Conservation (phyloP, 116 monocot species). For the Papilionanthe hybrid region DNA sequence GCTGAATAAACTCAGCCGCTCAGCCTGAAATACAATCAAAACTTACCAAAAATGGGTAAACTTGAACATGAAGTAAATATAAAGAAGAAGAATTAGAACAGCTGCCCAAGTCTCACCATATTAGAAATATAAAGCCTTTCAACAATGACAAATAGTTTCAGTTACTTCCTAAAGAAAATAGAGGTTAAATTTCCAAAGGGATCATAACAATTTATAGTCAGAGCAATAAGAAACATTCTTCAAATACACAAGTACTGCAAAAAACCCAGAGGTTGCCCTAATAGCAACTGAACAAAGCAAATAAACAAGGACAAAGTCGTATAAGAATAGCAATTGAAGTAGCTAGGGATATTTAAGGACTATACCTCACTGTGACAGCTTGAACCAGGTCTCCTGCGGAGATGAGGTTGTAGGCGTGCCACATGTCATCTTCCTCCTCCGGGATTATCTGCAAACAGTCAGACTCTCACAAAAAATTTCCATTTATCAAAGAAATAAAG, state of each 20-base stretch:
- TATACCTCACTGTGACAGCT: constrained; percentile 73
- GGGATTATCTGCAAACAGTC: constrained; percentile 41
- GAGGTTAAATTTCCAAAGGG: neutral
- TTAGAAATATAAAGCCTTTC: no score
- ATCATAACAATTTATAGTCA: neutral
- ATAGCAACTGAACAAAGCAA: neutral
- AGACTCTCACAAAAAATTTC: neutral
- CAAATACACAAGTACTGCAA: neutral
- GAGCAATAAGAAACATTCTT: neutral
- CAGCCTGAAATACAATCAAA: no score
- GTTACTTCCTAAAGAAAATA: neutral
- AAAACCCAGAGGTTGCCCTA: neutral
- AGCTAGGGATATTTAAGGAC: neutral
- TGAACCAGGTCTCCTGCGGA: constrained; percentile 54
- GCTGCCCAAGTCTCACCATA: no score
- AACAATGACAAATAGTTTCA: no score
- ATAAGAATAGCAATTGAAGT: neutral
- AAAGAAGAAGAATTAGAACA: no score
- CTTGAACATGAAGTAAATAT: no score
- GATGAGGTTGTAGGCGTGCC: constrained; percentile 91
- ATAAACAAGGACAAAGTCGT: neutral
- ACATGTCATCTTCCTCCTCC: constrained; percentile 83
- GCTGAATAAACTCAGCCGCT: no score
- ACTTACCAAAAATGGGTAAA: no score
- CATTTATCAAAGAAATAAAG: neutral